Evolutionary conservation across 2,329 filamentous ascomycete species (phyloP), one percentile per base, ranked within the genome.

Genomic region (Fusarium haematococcum): DNA sequence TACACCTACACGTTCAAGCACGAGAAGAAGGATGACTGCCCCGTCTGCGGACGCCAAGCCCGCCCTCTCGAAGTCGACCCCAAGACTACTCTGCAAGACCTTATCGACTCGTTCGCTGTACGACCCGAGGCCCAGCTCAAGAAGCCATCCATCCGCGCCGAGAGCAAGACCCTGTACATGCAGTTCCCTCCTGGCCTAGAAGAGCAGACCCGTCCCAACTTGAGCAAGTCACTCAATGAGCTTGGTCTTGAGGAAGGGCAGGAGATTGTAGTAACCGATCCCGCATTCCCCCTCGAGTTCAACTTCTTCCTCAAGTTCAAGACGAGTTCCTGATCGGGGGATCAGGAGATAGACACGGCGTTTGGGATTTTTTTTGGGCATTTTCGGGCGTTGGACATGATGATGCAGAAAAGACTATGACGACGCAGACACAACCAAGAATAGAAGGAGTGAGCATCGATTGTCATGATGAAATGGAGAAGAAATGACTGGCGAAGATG

Each of bases 1-100:
- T 99, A 99, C 86, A 99, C 97, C 0, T 98, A 98, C 83, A 99
- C 97, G 0, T 99, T 98, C 82, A 92, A 95, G 79, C 95, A 98
- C 79, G 93, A 98, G 84, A 94, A 94, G 86, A 98, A 98, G 83
- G 89, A 93, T 18, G 97, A 98, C 83, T 99, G 97, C 75, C 95
- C 97, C 3, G 97, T 98, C 8, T 99, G 97, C 80, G 95, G 96
- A 20, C 93, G 94, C 63, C 85, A 94, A 67, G 91, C 97, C 5
- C 93, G 94, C 62, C 92, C 93, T 30, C 87, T 98, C 16, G 85
- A 89, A 3, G 90, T 97, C 27, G 89, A 95, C 78, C 89, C 92
- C 0, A 88, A 90, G 48, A 87, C 87, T 79, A 97, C 94, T 0
- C 86, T 99, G 39, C 89, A 93, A 75, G 94, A 97, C 35, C 94